Evolutionary conservation across 2,329 filamentous ascomycete genomes (phyloP).

Genomic region (Chaetomium strumarium): DNA sequence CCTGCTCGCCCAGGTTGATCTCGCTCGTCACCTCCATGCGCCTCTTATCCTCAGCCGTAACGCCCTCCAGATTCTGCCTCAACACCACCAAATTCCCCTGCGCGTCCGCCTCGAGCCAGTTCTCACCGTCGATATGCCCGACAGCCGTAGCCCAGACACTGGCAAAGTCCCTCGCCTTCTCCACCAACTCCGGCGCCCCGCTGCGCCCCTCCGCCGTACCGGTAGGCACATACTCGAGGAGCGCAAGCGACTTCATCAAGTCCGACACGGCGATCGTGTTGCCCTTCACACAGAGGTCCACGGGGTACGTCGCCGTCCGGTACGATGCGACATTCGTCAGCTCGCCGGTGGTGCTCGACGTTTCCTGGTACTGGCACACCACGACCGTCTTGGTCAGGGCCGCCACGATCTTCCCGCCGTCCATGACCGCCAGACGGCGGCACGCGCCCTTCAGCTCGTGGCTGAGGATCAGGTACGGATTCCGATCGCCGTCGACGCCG

Average conservation of each 20-base stretch:
- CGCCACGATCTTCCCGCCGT: slow-evolving; percentile 67
- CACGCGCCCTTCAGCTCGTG: slow-evolving; percentile 72
- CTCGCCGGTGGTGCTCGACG: slow-evolving; percentile 47
- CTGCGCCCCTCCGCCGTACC: slow-evolving; percentile 21
- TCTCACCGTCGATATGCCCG: slow-evolving; percentile 63
- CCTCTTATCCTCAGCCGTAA: slow-evolving; percentile 66
- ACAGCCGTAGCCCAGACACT: slow-evolving; percentile 78
- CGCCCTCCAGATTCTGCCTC: slow-evolving; percentile 64
- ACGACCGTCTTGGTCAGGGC: slow-evolving; percentile 84
- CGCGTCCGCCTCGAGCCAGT: slow-evolving; percentile 77
- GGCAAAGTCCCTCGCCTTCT: slow-evolving; percentile 75
- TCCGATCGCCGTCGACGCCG: slow-evolving; percentile 70
- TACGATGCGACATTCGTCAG: slow-evolving; percentile 70
- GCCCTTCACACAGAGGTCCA: slow-evolving; percentile 69
- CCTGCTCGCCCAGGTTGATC: slow-evolving; percentile 83
- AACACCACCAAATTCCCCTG: slow-evolving; percentile 83
- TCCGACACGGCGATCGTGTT: slow-evolving; percentile 80
- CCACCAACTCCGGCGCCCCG: slow-evolving; percentile 53
- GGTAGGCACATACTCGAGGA: slow-evolving; percentile 65
- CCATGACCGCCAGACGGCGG: slow-evolving; percentile 68
- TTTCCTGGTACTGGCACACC: slow-evolving; percentile 51
- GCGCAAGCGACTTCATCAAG: slow-evolving; percentile 83
- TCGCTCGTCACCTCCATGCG: slow-evolving; percentile 71
- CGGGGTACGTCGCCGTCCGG: slow-evolving; percentile 75
- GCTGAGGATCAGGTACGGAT: slow-evolving; percentile 65